Evolutionary conservation across 345 rosid species (phyloP), one percentile per base, ranked within the genome.

Genomic region (Limnanthes douglasii): DNA sequence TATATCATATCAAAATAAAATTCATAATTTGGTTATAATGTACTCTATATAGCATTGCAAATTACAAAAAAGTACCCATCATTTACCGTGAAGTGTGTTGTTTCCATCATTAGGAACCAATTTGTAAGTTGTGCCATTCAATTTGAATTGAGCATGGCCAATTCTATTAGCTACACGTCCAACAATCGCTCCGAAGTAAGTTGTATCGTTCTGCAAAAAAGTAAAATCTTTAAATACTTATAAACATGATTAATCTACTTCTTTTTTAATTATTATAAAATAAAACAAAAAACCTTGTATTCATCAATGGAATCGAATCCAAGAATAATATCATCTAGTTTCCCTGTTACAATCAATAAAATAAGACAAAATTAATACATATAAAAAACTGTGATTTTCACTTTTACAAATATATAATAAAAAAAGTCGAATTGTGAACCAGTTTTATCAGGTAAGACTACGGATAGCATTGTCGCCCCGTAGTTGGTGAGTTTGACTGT

Each of bases 111-210:
- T 84, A 42, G 72, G 30, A 21, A 43, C 50, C 5, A 79, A 54
- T 40, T 72, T 69, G 54, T 74, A 72, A 2, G 6, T 4, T 5
- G 43, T 47, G 18, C 95, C 98, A 58, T 80, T 59, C 4, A 84
- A 39, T n/a, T 57, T 31, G 39, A 80, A 80, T 11, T 54, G 46
- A 14, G 94, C 92, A 6, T 61, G 64, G 21, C 58, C 66, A 4
- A 84, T 90, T 60, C 98, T 61, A 34, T 90, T 84, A 2, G 92
- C 96, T 0, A 90, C 92, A 5, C 92, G 70, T 41, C 98, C 96
- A 23, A 90, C 75, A 0, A 80, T 51, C 17, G 79, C 79, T 18
- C 98, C 98, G 19, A 90, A 90, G 50, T 61, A 66, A n/a, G 78
- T 52, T 16, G 68, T 43, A 44, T 70, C 95, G 23, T 65, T 83